Evolutionary conservation across 257 asterid species (phyloP), one percentile per base, ranked within the genome.

Genomic region (Ophiorrhiza pumila): DNA sequence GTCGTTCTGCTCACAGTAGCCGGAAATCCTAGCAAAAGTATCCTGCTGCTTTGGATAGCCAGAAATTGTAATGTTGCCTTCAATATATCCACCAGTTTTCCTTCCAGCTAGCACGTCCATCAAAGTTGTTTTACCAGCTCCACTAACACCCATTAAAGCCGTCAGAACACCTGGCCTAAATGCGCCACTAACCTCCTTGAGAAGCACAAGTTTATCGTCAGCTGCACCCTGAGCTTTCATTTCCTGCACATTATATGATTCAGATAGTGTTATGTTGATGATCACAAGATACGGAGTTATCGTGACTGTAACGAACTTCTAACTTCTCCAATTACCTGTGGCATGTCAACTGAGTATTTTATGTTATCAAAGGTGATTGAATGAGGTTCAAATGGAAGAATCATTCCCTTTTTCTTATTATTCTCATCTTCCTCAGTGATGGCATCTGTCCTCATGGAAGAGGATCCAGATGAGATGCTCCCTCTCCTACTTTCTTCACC

Each of bases 311-410:
- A 64, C 46, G 15, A 55, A 27, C 17, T 29, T 22, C 9, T 25
- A 31, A 67, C 39, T 46, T 65, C 17, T 52, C 10, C 50, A 74
- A 35, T 55, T 68, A 89, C 98, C 69, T 74, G 72, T 69, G 97
- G 98, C 98, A 93, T 93, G 84, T 89, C 92, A 6, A 93, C 98
- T 1, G 97, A 89, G 74, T 93, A 93, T 62, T 67, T 73, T 29
- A 93, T 47, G 4, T 89, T 82, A 13, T 93, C 91, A 39, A 93
- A 93, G 20, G 97, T 88, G 70, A 93, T 79, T 27, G 91, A 89
- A 78, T 93, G 94, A 0, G 97, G 97, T 74, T 88, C 97, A 62
- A 90, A 94, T 39, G 97, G 98, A 80, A 94, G 97, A 76, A 90
- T 81, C 96, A 91, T 86, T 81, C 97, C 97, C 61, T 64, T 87